A percentile compares a stretch with the other conserved stretches of the same genome.
Conservation (phyloP, 768 basidiomycete genomes). For the Tricholoma bakamatsutake region DNA sequence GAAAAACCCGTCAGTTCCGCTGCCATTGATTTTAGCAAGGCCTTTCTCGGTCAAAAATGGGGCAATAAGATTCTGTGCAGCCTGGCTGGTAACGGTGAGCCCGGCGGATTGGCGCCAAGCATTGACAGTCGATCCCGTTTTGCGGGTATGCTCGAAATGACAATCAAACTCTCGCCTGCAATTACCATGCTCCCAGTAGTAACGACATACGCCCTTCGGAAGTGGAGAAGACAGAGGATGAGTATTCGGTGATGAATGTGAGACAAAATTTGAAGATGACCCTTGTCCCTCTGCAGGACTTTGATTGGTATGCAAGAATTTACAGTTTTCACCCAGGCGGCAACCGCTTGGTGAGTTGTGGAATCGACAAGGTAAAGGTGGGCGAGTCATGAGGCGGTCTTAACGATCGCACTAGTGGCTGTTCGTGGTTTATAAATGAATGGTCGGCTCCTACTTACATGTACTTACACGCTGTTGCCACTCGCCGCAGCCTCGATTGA, state of each 20-base stretch:
- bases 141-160: conserved; percentile 31
- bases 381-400: background rate
- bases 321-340: conserved; percentile 34
- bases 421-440: too few relatives aligned
- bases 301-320: conserved; percentile 21
- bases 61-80: conserved; percentile 23
- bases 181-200: conserved; percentile 40
- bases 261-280: too few relatives aligned
- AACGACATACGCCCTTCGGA: conserved; percentile 37
- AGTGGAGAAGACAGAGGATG: conserved; percentile 9
- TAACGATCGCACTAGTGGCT: background rate
- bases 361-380: conserved; percentile 29
- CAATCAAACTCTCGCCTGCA: conserved; percentile 45
- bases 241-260: conserved; percentile 3
- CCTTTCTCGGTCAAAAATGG: conserved; percentile 42
- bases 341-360: conserved; percentile 41
- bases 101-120: conserved; percentile 1
- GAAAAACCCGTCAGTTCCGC: conserved; percentile 39
- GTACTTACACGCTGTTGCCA: too few relatives aligned
- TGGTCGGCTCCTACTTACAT: too few relatives aligned
- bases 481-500: too few relatives aligned
- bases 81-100: conserved; percentile 1
- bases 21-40: conserved; percentile 36
- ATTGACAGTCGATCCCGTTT: background rate
- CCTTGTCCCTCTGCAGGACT: background rate